Base-by-base conservation (phyloP, 768 basidiomycete species). In the Termitomyces sp. region DNA sequence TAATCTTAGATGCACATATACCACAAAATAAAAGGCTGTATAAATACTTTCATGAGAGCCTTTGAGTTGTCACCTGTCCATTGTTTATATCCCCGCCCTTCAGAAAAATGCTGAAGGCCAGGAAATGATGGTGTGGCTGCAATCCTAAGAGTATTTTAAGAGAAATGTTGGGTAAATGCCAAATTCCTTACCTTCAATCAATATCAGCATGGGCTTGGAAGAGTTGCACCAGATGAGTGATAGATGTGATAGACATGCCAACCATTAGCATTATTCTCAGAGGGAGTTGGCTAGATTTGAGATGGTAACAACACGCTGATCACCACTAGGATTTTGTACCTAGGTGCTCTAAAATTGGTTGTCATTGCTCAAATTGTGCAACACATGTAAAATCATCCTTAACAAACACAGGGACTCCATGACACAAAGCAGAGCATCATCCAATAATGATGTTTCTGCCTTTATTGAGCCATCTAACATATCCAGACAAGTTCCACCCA, bases 361-460 rank as follows among this genome's bases (percentile, higher is more conserved):
- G 55, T 36, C 36, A 56, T 36, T 22, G n/a, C 10, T 7, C 47
- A 6, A 12, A 23, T 42, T 7, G 18, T 15, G 11, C 5, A 42
- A 16, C 13, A 43, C 16, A 7, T n/a, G 41, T 12, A 18, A 23
- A 35, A 50, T 20, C 15, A 20, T 18, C 43, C 82, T 72, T 62
- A 87, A 83, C 52, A 82, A 82, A 57, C 90, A 79, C 23, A 94
- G 67, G 22, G 86, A 82, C n/a, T 89, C 76, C 42, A 91, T 77
- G 3, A 78, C 74, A 33, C 81, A 77, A 10, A 85, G 80, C 23
- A 88, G 65, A 0, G 81, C 82, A 43, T 86, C 82, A 49, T 81
- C 81, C 52, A 80, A 78, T 56, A 93, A 54, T 2, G 87, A 77
- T 1, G 72, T 65, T 66, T 88, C 91, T 2, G 79, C 76, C 3